Base-by-base conservation (phyloP, 192 early-diverging fungal genomes). In the Radiomyces spectabilis region DNA sequence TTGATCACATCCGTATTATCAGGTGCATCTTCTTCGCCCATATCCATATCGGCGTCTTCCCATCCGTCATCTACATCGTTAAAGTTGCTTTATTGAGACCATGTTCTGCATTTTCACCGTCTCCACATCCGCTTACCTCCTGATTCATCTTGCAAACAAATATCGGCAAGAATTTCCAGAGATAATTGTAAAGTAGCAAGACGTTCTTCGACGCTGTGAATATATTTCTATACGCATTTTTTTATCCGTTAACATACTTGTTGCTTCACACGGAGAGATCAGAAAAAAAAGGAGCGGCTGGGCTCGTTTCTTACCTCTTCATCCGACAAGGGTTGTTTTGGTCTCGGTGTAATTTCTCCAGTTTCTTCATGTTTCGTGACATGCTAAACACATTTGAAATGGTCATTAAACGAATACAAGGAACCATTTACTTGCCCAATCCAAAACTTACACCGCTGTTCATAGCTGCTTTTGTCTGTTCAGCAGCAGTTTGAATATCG, bases 121-220 rank as follows among this genome's bases (percentile, higher is more conserved):
- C 73, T 76, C 71, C 35, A 54, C 43, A 7, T 55, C 54, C 68
- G 60, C 7, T 55, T 63, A 50, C 70, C 75, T 35, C 69, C 69
- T n/a, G 55, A 62, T 22, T 69, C 68, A 37, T 70, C 84, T 49
- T 88, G 83, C 5, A 81, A 79, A 56, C 84, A 92, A 38, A 93
- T 80, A 53, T 90, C 91, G 41, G 92, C 79, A 3, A 93, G 72
- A 24, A 97, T 53, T 63, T 97, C 94, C 24, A 97, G 66, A 13
- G 78, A 75, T 16, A 92, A 58, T 44, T 87, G 85, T 6, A 89
- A 59, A 7, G 78, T 83, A 16, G 66, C 75, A 46, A 92, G 38
- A 9, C 73, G 72, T 0, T 66, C 66, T 53, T 84, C 79, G 26
- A 83, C 58, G n/a, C 52, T 40, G 24, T 65, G 55, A 1, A 84